A percentile compares a stretch with the other conserved stretches of the same genome.
These are phyloP conservation scores for Cercospora janseana DNA, from an alignment of 2,329 filamentous ascomycete species.

Conservation along the genomic window DNA sequence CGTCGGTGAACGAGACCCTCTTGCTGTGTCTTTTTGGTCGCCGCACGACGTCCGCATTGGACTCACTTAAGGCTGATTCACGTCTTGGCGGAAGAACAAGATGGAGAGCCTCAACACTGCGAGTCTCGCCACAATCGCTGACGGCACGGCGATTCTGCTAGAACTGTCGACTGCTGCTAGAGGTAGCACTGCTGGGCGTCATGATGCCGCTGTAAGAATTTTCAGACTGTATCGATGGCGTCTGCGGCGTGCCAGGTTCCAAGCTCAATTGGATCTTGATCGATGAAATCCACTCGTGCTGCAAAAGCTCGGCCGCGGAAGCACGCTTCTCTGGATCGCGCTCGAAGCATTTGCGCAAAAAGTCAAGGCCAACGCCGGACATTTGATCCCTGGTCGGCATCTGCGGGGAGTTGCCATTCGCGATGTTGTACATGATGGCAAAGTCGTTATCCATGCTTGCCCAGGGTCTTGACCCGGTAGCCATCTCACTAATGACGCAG, in stretches of 20 bases:
- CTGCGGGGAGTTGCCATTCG: conserved; percentile 88
- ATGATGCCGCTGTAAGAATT: conserved; percentile 17
- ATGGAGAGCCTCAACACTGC: neutral
- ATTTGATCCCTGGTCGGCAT: conserved; percentile 80
- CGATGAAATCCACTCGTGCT: conserved; percentile 80
- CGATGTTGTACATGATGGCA: conserved; percentile 99
- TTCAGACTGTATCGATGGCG: conserved; percentile 31
- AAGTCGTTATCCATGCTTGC: conserved; percentile 96
- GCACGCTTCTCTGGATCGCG: conserved; percentile 76
- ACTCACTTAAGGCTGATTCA: neutral
- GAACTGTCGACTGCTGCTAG: conserved; percentile 15
- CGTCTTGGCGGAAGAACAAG: neutral
- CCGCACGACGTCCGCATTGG: neutral
- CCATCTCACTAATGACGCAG: conserved; percentile 97
- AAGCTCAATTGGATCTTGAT: conserved; percentile 48
- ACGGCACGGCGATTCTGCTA: conserved; percentile 7
- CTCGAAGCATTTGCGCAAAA: conserved; percentile 81
- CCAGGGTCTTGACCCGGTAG: conserved; percentile 90
- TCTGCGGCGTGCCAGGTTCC: conserved; percentile 48
- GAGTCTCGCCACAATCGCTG: conserved; percentile 6
- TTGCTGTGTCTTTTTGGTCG: neutral
- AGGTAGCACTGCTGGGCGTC: conserved; percentile 18
- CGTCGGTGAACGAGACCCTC: neutral
- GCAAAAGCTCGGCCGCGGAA: conserved; percentile 81
- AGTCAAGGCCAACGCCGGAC: conserved; percentile 80